Percentiles rank a stretch among this genome's conserved stretches.
These are phyloP conservation scores for Pythium aristosporum DNA, from an alignment of 352 stramenopile genomes.

Conservation along the genomic window DNA sequence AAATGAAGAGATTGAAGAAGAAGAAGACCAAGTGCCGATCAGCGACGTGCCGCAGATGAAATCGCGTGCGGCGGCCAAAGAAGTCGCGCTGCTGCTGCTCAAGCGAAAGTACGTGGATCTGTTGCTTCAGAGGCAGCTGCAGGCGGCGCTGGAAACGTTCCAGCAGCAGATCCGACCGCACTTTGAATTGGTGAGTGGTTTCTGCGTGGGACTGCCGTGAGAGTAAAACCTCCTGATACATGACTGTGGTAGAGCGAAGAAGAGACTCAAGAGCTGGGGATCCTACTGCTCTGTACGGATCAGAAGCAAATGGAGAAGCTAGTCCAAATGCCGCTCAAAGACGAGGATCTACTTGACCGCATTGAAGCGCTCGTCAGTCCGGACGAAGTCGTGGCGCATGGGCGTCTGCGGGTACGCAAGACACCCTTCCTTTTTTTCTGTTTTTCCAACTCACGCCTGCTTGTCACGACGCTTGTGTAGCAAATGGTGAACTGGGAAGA, in stretches of 20 bases:
- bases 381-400: conserved; percentile 65
- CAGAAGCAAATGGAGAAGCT: conserved; percentile 35
- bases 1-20: not conserved
- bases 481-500: conserved; percentile 45
- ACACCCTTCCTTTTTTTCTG: not conserved
- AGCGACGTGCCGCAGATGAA: conserved; percentile 37
- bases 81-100: conserved; percentile 53
- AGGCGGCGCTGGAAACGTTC: conserved; percentile 49
- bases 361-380: conserved; percentile 62
- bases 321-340: conserved; percentile 42
- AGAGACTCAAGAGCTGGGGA: conserved; percentile 50
- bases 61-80: conserved; percentile 34
- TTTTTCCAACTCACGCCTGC: not conserved
- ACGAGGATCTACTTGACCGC: conserved; percentile 38
- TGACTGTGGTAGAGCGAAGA: conserved; percentile 32
- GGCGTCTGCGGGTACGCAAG: conserved; percentile 44
- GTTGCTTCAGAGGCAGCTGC: conserved; percentile 40
- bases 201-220: not conserved
- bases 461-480: conserved; percentile 20
- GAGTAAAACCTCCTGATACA: too few species aligned
- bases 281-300: conserved; percentile 59
- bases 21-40: not conserved
- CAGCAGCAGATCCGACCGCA: conserved; percentile 65
- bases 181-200: conserved; percentile 32
- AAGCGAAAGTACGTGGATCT: conserved; percentile 69